A percentile compares a stretch with the other conserved stretches of the same genome.
Conservation (phyloP, 2,329 filamentous ascomycete genomes). For the Colletotrichum ledebouriae region DNA sequence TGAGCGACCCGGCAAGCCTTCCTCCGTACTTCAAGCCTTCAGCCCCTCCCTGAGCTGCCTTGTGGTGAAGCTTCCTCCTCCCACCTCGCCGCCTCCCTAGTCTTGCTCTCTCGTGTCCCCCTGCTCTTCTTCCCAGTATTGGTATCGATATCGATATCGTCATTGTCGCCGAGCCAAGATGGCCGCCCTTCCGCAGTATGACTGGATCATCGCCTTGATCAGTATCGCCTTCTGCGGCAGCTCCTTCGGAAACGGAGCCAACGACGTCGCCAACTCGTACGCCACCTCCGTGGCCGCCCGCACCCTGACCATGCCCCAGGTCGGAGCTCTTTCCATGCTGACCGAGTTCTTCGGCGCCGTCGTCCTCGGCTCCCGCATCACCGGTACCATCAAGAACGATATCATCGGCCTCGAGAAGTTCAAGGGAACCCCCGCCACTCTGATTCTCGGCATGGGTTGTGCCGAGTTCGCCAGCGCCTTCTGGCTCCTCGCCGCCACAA, state of each 20-base stretch:
- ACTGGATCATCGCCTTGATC: conserved; percentile 42
- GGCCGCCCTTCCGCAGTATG: conserved; percentile 39
- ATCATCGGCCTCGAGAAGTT: conserved; percentile 57
- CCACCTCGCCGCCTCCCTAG: background rate
- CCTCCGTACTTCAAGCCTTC: background rate
- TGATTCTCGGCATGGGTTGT: conserved; percentile 38
- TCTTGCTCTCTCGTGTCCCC: background rate
- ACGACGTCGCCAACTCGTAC: conserved; percentile 58
- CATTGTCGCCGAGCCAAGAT: background rate
- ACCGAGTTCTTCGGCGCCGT: conserved; percentile 68
- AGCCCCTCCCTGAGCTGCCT: conserved; percentile 7
- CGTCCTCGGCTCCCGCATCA: conserved; percentile 61
- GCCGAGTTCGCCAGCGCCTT: conserved; percentile 40
- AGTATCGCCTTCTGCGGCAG: conserved; percentile 41
- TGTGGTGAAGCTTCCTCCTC: background rate
- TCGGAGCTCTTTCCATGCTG: conserved; percentile 60
- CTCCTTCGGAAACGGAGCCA: conserved; percentile 40
- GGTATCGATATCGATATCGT: background rate
- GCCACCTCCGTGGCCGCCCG: conserved; percentile 65
- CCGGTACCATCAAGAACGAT: conserved; percentile 58
- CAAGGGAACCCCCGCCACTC: conserved; percentile 43
- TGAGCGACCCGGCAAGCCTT: conserved; percentile 25
- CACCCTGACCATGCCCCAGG: conserved; percentile 65
- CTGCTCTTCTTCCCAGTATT: too few species aligned
- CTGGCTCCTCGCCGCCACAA: conserved; percentile 40